Conservation (phyloP, 2,329 filamentous ascomycete species). For the Sporothrix inflata region DNA sequence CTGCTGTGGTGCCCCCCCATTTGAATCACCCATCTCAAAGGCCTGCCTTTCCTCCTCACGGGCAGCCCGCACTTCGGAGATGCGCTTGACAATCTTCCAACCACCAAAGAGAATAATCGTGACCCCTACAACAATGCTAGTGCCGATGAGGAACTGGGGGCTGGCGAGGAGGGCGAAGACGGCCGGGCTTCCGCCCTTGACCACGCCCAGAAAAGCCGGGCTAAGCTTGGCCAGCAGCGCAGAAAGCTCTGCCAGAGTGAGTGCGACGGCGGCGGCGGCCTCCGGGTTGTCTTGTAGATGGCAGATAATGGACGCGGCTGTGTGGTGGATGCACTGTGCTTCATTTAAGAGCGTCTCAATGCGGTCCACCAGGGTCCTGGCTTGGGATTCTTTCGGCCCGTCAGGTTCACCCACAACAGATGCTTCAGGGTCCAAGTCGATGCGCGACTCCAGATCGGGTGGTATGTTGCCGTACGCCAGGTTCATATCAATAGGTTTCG, state of each 20-base stretch:
- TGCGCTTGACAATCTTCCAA: slow-evolving; percentile 94
- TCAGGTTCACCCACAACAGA: slow-evolving; percentile 28
- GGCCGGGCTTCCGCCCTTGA: slow-evolving; percentile 82
- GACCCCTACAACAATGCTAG: slow-evolving; percentile 85
- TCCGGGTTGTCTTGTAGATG: slow-evolving; percentile 75
- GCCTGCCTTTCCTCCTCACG: slow-evolving; percentile 39
- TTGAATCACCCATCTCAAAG: slow-evolving; percentile 36
- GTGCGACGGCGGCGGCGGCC: slow-evolving; percentile 87
- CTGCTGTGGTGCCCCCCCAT: slow-evolving; percentile 11
- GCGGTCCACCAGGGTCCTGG: slow-evolving; percentile 64
- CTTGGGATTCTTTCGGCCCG: slow-evolving; percentile 52
- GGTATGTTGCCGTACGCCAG: slow-evolving; percentile 86
- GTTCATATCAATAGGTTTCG: slow-evolving; percentile 78
- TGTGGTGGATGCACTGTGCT: slow-evolving; percentile 85
- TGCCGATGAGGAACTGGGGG: slow-evolving; percentile 93
- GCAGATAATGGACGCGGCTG: slow-evolving; percentile 78
- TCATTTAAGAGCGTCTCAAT: slow-evolving; percentile 82
- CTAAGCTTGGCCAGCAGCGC: slow-evolving; percentile 81
- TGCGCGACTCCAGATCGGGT: slow-evolving; percentile 61
- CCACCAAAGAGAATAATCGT: slow-evolving; percentile 95
- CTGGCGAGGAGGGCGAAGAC: slow-evolving; percentile 85
- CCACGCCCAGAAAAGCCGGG: slow-evolving; percentile 71
- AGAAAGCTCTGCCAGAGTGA: slow-evolving; percentile 90
- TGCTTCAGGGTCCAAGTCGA: slow-evolving; percentile 48
- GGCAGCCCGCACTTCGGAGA: slow-evolving; percentile 52